These are phyloP conservation scores for Blastobotrys persicus DNA, from an alignment of 1,139 yeast genomes.

Conservation along the genomic window DNA sequence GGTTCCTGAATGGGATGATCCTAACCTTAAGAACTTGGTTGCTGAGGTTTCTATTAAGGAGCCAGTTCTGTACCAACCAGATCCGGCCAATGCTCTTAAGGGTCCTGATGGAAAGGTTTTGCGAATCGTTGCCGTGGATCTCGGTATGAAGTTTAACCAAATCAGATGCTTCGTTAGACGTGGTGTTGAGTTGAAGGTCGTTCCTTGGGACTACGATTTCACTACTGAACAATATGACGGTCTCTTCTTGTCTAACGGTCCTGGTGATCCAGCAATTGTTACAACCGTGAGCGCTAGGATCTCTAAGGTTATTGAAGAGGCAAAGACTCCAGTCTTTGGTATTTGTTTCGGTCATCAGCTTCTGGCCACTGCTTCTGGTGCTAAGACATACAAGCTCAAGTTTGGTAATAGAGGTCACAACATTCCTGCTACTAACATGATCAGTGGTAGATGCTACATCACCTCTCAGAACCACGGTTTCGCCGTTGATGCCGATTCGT, in stretches of 20 bases:
- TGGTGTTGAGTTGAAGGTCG: constrained; percentile 94
- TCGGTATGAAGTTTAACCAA: constrained; percentile 97
- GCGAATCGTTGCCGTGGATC: constrained; percentile 88
- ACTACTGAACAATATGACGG: constrained; percentile 79
- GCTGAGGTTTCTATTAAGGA: constrained; percentile 80
- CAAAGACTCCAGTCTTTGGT: constrained; percentile 85
- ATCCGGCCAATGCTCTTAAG: constrained; percentile 48
- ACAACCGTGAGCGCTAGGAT: constrained; percentile 60
- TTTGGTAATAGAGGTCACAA: constrained; percentile 99
- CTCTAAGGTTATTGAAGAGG: constrained; percentile 52
- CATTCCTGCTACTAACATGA: constrained; percentile 88
- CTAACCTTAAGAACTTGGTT: constrained; percentile 87
- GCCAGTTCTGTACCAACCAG: constrained; percentile 71
- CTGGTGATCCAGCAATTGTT: constrained; percentile 97
- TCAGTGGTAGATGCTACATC: constrained; percentile 91
- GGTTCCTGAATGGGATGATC: constrained; percentile 88
- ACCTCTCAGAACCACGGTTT: constrained; percentile 98
- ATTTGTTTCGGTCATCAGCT: constrained; percentile 97
- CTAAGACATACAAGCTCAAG: constrained; percentile 85
- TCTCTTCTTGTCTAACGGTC: constrained; percentile 95
- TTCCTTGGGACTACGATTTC: constrained; percentile 93
- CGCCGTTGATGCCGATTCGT: constrained; percentile 83
- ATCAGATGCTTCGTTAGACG: constrained; percentile 94
- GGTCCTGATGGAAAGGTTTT: constrained; percentile 73
- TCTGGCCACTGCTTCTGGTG: constrained; percentile 91